phyloP scores from a whole-genome alignment of 805 yeast species.

The Grigorovia humatica region DNA sequence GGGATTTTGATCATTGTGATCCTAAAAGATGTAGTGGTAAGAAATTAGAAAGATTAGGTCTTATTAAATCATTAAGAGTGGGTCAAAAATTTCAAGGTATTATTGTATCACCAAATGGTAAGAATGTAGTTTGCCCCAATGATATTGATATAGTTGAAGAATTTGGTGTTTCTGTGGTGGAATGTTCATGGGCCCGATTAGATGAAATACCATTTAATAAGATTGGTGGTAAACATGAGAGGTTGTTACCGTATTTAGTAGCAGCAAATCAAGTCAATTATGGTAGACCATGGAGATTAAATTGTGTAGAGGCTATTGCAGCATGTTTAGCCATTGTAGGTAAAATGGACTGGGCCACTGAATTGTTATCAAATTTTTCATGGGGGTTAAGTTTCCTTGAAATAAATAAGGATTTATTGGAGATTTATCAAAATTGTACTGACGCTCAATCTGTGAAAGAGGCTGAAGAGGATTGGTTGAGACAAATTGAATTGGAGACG shows the following conservation, averaged over 20 bases:
- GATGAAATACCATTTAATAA: constrained; percentile 91
- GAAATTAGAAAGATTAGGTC: constrained; percentile 78
- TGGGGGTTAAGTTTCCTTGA: constrained; percentile 90
- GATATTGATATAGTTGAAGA: constrained; percentile 69
- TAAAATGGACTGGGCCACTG: constrained; percentile 77
- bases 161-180: constrained; percentile 93
- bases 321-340: constrained; percentile 96
- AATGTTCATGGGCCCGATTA: constrained; percentile 97
- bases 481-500: constrained; percentile 53
- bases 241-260: constrained; percentile 80
- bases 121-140: constrained; percentile 78
- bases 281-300: constrained; percentile 90
- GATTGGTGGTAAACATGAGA: constrained; percentile 83
- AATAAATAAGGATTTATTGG: constrained; percentile 69
- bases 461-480: constrained; percentile 72
- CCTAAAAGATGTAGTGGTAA: constrained; percentile 97
- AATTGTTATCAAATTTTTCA: constrained; percentile 66
- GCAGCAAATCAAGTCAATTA: constrained; percentile 97
- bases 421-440: constrained; percentile 66
- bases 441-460: constrained; percentile 61
- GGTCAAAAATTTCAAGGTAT: constrained; percentile 91
- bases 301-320: constrained; percentile 95
- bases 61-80: constrained; percentile 67
- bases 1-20: constrained; percentile 99
- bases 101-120: constrained; percentile 89